Percentiles rank a stretch among this genome's conserved stretches.
Evolutionary conservation across 129 eudicot species (phyloP).

Genomic region (Chrysanthemum makinoi): DNA sequence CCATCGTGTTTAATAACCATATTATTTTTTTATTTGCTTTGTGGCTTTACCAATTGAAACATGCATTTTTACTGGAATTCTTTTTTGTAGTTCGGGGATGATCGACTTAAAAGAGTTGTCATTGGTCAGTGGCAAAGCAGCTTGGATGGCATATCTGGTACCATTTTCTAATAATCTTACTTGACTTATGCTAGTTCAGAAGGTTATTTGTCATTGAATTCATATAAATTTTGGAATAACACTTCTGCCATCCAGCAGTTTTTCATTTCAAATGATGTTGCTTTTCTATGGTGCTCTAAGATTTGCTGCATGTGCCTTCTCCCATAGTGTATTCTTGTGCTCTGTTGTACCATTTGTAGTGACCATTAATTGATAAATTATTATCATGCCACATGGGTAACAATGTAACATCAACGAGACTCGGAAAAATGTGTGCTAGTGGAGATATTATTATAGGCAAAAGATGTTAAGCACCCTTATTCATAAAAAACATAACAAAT

Average conservation of each 20-base stretch:
- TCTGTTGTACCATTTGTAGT: too few species aligned
- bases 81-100: conserved; percentile 75
- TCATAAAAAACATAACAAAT: too few species aligned
- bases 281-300: too few species aligned
- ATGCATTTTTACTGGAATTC: background rate
- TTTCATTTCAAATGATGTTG: too few species aligned
- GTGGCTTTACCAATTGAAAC: background rate
- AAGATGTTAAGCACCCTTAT: too few species aligned
- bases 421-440: too few species aligned
- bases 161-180: conserved; percentile 10
- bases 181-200: conserved; percentile 3
- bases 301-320: too few species aligned
- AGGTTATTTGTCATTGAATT: background rate
- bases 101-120: conserved; percentile 71
- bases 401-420: too few species aligned
- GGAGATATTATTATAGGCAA: background rate
- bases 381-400: background rate
- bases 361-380: too few species aligned
- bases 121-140: conserved; percentile 94
- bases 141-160: conserved; percentile 99
- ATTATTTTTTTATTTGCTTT: background rate
- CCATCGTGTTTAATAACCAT: too few species aligned
- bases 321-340: too few species aligned
- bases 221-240: too few species aligned
- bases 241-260: background rate